A percentile compares a stretch with the other conserved stretches of the same genome.
phyloP scores from a whole-genome alignment of 768 basidiomycete genomes.

The Russula abietina region DNA sequence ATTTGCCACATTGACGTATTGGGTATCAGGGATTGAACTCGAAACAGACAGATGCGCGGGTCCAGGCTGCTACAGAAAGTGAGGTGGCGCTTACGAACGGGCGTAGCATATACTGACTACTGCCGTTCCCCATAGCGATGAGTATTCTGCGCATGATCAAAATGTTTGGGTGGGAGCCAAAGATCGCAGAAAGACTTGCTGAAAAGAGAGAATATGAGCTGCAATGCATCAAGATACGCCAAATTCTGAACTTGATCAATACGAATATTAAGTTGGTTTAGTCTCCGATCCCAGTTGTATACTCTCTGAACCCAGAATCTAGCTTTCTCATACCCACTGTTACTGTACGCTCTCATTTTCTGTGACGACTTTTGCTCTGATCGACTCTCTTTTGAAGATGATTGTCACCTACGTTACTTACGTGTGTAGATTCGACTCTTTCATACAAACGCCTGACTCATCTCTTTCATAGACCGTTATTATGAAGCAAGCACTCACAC shows the following conservation, averaged over 20 bases:
- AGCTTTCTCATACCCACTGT: slow-evolving; percentile 37
- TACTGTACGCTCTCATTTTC: slow-evolving; percentile 25
- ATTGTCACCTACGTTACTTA: slow-evolving; percentile 35
- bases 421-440: slow-evolving; percentile 1
- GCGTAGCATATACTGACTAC: background rate
- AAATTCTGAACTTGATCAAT: slow-evolving; percentile 34
- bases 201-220: slow-evolving; percentile 39
- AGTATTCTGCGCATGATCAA: slow-evolving; percentile 44
- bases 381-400: slow-evolving; percentile 27
- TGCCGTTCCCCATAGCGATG: slow-evolving; percentile 28
- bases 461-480: slow-evolving; percentile 28
- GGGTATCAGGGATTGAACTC: background rate
- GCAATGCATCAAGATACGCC: slow-evolving; percentile 32
- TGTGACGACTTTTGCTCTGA: background rate
- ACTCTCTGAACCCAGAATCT: background rate
- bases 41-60: slow-evolving; percentile 41
- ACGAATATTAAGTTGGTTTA: slow-evolving; percentile 30
- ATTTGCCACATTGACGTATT: background rate
- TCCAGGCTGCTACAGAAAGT: slow-evolving; percentile 42
- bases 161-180: slow-evolving; percentile 59
- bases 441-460: background rate
- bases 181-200: slow-evolving; percentile 33
- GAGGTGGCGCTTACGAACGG: background rate
- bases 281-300: background rate
- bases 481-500: slow-evolving; percentile 33